Evolutionary conservation across 2,329 filamentous ascomycete genomes (phyloP), one percentile per base, ranked within the genome.

Genomic region (Diatrype stigma): DNA sequence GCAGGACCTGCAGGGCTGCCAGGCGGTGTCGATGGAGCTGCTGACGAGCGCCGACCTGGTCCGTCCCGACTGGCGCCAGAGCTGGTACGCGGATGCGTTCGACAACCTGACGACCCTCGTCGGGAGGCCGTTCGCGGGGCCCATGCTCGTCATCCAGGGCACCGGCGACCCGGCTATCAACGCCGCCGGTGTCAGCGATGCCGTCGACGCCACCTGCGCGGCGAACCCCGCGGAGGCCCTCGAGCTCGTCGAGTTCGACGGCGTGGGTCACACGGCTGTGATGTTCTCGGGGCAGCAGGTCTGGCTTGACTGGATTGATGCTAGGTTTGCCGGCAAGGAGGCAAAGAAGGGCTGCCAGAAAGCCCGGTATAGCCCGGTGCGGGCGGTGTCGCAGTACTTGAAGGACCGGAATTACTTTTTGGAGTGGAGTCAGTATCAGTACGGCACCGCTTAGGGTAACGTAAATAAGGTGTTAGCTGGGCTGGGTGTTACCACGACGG

Each of bases 101-200:
- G 34, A 46, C 11, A 16, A 40, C 3, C 34, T 49, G 16, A 47
- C 47, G 1, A 40, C 40, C 22, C 21, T n/a, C 23, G 26, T 38
- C 3, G 42, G 19, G 3, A n/a, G 22, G 30, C 28, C 28, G 21
- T 45, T 50, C 10, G 42, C 42, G 14, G 48, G 48, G 12, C 50
- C 50, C 16, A 37, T 52, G 50, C 50, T 52, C 47, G 42, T 52
- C 2, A 26, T 52, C 5, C 46, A 49, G 8, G 50, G 50, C 2
- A 32, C 32, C 2, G 35, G 10, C 14, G 50, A 52, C 22, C 14
- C 34, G 10, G 4, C 28, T 11, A 35, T 49, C 10, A 42, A 49
- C 12, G 42, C 30, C 4, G 23, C 23, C 6, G 44, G 37, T 26
- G 37, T 40, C 42, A 14, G 23, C 32, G 37, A 16, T 19, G 50